Base-by-base conservation (phyloP, 2,329 filamentous ascomycete species). In the Ophiostoma novo-ulmi region DNA sequence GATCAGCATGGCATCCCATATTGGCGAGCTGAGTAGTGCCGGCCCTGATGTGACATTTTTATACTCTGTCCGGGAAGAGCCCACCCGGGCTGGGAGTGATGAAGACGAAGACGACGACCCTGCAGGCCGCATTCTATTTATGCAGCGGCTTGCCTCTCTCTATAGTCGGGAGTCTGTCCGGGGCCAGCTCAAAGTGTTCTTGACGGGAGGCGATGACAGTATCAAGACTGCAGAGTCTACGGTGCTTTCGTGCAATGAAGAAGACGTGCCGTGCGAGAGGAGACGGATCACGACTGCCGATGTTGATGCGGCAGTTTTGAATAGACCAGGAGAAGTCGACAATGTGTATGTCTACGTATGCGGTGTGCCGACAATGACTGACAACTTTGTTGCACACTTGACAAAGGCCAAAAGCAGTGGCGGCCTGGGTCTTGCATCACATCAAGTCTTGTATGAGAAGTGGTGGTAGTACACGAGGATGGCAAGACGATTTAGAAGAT, bases 281-380 rank as follows among this genome's bases (percentile, higher is more conserved):
- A 78, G 83, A 22, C 81, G 86, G 38, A 81, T 88, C 58, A 77
- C 75, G 0, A 67, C 79, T 1, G 73, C 76, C 0, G 84, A 87
- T 73, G 73, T 87, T 4, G 75, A 76, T 7, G 76, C 76, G 0
- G 82, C 80, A 0, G 71, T 85, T 10, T 39, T 65, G 63, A 36
- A 22, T 22, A 6, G 35, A 10, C 36, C 20, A n/a, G 39, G 55
- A 20, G 35, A n/a, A n/a, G 44, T 36, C 11, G n/a, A 36, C 26
- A 64, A 70, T 3, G 64, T 67, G 4, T 74, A 70, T 3, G 86
- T 87, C 14, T 92, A 91, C 77, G 79, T 92, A 0, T 92, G 90
- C 75, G 90, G 90, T 0, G 85, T 89, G 17, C 88, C 88, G 13
- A 75, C 75, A 2, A 92, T 92, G 89, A 91, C 89, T 1, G 90